Base-by-base conservation (phyloP, 306 rosid genomes). In the Vigna mungo region DNA sequence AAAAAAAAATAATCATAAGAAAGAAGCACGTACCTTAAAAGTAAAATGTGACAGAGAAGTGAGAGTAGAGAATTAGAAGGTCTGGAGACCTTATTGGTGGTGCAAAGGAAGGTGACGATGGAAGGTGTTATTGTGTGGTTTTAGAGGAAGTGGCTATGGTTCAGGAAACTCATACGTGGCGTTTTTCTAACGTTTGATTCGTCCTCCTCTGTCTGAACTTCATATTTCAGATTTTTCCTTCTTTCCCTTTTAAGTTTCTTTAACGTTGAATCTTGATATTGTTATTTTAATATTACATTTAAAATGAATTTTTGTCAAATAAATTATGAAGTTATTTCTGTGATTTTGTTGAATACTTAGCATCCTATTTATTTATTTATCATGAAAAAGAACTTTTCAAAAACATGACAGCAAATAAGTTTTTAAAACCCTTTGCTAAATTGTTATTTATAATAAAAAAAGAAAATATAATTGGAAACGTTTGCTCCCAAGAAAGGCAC, bases 61-160 rank as follows among this genome's bases (percentile, higher is more conserved):
- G 62, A 55, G 1, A 60, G 67, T 47, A 20, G 7, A 21, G 69
- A 81, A 66, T 12, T 32, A n/a, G 68, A 76, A 76, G 71, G 47
- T 66, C 62, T 20, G 70, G 46, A 4, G 34, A 75, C 77, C 58
- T 77, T 17, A 62, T 16, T 12, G 76, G 82, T 55, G 68, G 79
- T 55, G 64, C 67, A 47, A 60, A 75, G 69, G 69, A 69, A 75
- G 52, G 68, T 6, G 83, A 17, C 52, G 65, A 46, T 9, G 10
- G 63, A 81, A 69, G 77, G 0, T 69, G 74, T 7, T 18, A 15
- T 56, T 5, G 80, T 66, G 72, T 80, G 80, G 66, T 36, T 86
- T 25, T 59, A 78, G 65, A 82, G 56, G 82, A 75, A 77, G 72
- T 68, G 87, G 92, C 85, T 95, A 87, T 90, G 97, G 97, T 77